Percentiles rank a stretch among this genome's conserved stretches.
Conservation (phyloP, 371 early-diverging fungal genomes). For the Globomyces sp. region DNA sequence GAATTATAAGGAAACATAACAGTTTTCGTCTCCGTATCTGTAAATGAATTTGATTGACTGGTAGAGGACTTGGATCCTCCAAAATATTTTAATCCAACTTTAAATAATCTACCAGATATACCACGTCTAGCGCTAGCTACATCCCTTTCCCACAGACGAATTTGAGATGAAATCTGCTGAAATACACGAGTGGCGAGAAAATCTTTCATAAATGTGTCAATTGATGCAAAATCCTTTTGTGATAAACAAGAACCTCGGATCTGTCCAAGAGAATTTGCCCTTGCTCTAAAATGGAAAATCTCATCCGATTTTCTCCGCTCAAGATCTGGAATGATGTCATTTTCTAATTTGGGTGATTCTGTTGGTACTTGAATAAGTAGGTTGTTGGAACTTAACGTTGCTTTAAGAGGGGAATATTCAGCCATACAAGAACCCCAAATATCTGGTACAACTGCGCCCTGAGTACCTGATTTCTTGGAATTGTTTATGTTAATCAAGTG, state of each 20-base stretch:
- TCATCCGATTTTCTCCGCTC: background rate
- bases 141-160: conserved; percentile 26
- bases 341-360: conserved; percentile 5
- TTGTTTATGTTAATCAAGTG: conserved; percentile 15
- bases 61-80: conserved; percentile 37
- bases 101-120: conserved; percentile 84
- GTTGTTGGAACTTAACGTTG: background rate
- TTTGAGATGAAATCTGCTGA: conserved; percentile 9
- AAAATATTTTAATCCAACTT: conserved; percentile 79
- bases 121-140: conserved; percentile 86
- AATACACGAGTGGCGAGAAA: conserved; percentile 14
- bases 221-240: conserved; percentile 8
- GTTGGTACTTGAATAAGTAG: too few species aligned
- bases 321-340: background rate
- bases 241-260: conserved; percentile 3
- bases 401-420: background rate
- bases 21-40: conserved; percentile 15
- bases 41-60: conserved; percentile 4
- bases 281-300: background rate
- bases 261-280: background rate
- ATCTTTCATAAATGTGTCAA: conserved; percentile 1
- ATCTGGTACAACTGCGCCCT: conserved; percentile 6
- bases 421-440: background rate
- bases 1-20: conserved; percentile 69
- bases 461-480: background rate